phyloP scores from a whole-genome alignment of 2,329 filamentous ascomycete species.

The Trichothecium roseum region DNA sequence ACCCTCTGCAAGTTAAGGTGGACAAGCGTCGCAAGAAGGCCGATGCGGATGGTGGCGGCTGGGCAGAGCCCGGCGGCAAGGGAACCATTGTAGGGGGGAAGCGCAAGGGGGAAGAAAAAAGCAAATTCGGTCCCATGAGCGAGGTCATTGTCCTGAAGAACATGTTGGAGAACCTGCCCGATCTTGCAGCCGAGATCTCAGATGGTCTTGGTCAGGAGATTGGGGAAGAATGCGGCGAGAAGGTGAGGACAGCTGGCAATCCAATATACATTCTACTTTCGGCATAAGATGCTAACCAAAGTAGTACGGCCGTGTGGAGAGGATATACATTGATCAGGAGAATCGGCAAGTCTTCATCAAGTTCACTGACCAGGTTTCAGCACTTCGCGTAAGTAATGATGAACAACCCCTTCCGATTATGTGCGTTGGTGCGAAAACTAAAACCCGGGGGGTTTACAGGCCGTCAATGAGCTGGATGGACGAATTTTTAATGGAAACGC shows the following conservation, averaged over 20 bases:
- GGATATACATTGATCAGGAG: conserved; percentile 62
- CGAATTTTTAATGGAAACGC: conserved; percentile 80
- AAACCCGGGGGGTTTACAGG: conserved; percentile 34
- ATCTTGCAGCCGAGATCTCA: conserved; percentile 69
- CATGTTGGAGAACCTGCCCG: conserved; percentile 74
- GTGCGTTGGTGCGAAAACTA: too few relatives aligned
- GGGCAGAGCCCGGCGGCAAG: conserved; percentile 55
- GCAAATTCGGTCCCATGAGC: conserved; percentile 62
- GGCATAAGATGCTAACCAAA: conserved; percentile 4
- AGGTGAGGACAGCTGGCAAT: conserved; percentile 31
- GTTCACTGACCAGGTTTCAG: conserved; percentile 78
- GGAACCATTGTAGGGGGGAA: conserved; percentile 76
- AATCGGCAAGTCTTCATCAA: conserved; percentile 75
- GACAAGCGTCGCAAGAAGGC: conserved; percentile 74
- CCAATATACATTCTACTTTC: not conserved
- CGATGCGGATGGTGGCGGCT: conserved; percentile 71
- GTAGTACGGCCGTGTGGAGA: conserved; percentile 73
- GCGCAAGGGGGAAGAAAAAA: conserved; percentile 30
- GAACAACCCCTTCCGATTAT: too few relatives aligned
- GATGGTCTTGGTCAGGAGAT: conserved; percentile 81
- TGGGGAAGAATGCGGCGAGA: conserved; percentile 81
- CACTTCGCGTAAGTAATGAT: conserved; percentile 56
- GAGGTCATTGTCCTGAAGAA: conserved; percentile 72
- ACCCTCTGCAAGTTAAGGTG: conserved; percentile 73
- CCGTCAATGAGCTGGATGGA: conserved; percentile 81